phyloP scores from a whole-genome alignment of 306 rosid genomes.

The Prosopis cineraria region DNA sequence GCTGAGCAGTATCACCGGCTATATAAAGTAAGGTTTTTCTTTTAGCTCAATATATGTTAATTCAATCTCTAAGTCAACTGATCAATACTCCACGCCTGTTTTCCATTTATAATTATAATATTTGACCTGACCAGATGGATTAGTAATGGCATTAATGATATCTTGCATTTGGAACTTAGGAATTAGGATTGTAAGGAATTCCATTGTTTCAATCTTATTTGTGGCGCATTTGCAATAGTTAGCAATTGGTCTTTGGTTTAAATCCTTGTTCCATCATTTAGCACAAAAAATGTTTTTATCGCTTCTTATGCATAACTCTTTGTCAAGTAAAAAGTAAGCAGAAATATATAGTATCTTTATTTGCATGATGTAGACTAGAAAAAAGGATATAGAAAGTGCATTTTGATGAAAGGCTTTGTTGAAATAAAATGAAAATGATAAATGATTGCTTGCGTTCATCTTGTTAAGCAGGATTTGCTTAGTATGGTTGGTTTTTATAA shows the following conservation, averaged over 20 bases:
- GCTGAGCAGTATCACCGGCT: conserved; percentile 91
- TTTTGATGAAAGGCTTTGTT: background rate
- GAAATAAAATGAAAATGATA: background rate
- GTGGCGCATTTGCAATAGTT: background rate
- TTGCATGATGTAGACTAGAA: background rate
- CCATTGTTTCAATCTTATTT: background rate
- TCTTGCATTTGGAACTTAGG: background rate
- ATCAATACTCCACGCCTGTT: background rate
- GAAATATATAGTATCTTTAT: background rate
- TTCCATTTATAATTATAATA: background rate
- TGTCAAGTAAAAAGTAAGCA: background rate
- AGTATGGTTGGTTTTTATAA: conserved; percentile 7
- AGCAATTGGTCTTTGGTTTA: background rate
- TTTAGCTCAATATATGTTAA: background rate
- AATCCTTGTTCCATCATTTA: background rate
- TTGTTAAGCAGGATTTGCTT: conserved; percentile 3
- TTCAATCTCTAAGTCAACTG: background rate
- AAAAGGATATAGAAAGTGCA: conserved; percentile 5
- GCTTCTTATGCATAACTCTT: background rate
- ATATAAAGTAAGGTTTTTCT: conserved; percentile 61
- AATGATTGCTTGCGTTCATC: background rate
- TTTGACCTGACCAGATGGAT: background rate
- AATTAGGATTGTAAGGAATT: background rate
- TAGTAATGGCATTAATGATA: background rate
- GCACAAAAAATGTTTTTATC: background rate